A percentile compares a stretch with the other conserved stretches of the same genome.
Conservation (phyloP, 2,329 filamentous ascomycete genomes). For the Fusarium globosum region DNA sequence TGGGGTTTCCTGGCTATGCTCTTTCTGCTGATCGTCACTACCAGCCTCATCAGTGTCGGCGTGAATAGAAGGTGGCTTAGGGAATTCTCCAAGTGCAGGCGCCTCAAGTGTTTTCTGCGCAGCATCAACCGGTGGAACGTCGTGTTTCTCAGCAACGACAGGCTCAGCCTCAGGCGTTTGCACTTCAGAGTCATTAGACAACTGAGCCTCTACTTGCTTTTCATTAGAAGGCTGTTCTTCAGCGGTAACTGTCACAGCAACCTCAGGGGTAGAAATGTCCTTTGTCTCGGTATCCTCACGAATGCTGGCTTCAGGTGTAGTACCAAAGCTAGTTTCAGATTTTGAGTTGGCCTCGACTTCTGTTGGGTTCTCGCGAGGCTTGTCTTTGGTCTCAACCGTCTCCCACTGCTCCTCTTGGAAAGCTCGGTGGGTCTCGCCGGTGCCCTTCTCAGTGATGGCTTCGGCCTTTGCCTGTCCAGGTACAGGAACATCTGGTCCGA, state of each 20-base stretch:
- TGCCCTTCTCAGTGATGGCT: background rate
- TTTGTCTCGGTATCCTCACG: conserved; percentile 9
- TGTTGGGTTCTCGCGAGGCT: conserved; percentile 1
- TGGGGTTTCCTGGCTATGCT: background rate
- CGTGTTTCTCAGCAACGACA: background rate
- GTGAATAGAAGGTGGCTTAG: conserved; percentile 32
- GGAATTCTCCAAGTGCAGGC: conserved; percentile 24
- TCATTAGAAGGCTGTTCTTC: background rate
- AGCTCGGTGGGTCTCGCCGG: background rate
- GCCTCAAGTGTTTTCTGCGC: conserved; percentile 10
- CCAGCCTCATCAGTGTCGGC: conserved; percentile 6
- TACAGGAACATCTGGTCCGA: background rate
- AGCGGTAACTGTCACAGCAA: background rate
- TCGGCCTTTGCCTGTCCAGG: conserved; percentile 2
- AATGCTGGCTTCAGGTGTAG: conserved; percentile 24
- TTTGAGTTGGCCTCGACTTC: conserved; percentile 32
- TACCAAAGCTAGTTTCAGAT: conserved; percentile 35
- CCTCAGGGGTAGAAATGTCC: background rate
- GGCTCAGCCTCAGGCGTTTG: conserved; percentile 16
- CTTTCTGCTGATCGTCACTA: conserved; percentile 6
- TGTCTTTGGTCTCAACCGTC: conserved; percentile 19
- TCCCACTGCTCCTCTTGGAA: conserved; percentile 31
- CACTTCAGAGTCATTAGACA: conserved; percentile 15
- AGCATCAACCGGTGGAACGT: background rate
- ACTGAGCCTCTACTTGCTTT: background rate